These are phyloP conservation scores for Delitschia confertaspora DNA, from an alignment of 495 filamentous ascomycete species.

Conservation along the genomic window DNA sequence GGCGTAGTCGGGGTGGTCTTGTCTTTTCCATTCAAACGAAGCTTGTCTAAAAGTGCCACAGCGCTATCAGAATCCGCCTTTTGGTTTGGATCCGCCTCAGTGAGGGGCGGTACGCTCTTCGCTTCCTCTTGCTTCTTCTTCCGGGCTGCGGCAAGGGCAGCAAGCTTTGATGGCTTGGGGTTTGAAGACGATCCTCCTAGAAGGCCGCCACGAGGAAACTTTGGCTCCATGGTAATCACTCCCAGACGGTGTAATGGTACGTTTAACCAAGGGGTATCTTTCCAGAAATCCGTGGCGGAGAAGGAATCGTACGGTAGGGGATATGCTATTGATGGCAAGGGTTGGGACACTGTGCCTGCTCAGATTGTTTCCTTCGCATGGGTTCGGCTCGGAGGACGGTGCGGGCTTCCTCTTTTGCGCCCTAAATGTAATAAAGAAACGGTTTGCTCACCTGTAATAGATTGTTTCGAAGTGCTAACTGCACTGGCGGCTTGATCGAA, in stretches of 20 bases:
- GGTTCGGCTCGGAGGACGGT: slow-evolving; percentile 6
- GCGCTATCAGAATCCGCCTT: slow-evolving; percentile 13
- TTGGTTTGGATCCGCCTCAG: slow-evolving; percentile 12
- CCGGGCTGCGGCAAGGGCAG: slow-evolving; percentile 76
- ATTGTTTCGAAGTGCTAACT: slow-evolving; percentile 3
- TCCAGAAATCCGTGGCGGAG: slow-evolving; percentile 57
- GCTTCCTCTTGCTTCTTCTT: slow-evolving; percentile 76
- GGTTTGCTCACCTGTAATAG: slow-evolving; percentile 14
- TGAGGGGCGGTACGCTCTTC: slow-evolving; percentile 30
- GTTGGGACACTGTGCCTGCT: background rate
- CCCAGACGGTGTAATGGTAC: slow-evolving; percentile 60
- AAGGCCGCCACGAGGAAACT: slow-evolving; percentile 52
- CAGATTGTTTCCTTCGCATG: background rate
- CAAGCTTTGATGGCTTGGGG: slow-evolving; percentile 88
- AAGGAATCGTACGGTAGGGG: background rate
- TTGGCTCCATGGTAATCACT: slow-evolving; percentile 54
- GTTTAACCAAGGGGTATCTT: slow-evolving; percentile 78
- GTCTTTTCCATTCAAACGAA: slow-evolving; percentile 18
- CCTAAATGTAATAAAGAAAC: slow-evolving; percentile 2
- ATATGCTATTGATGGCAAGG: background rate
- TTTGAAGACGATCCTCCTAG: slow-evolving; percentile 68
- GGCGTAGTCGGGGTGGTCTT: background rate
- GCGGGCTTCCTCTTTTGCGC: slow-evolving; percentile 5
- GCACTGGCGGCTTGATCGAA: slow-evolving; percentile 36
- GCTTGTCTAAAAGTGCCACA: slow-evolving; percentile 30